Evolutionary conservation across 768 basidiomycete genomes (phyloP), one percentile per base, ranked within the genome.

Genomic region (Kwoniella bestiolae): DNA sequence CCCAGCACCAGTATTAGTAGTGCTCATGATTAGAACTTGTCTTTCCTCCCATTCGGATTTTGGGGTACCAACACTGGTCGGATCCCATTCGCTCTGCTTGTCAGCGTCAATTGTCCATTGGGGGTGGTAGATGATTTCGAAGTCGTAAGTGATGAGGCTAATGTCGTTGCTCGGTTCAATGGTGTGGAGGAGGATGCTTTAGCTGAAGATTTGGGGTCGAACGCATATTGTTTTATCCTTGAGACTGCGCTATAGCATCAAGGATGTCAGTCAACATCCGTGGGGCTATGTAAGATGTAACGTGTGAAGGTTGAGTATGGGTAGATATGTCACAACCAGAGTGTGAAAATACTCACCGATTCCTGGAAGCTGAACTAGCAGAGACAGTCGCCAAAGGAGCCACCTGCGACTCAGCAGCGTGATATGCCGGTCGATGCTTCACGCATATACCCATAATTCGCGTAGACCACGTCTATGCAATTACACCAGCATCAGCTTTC

Each of bases 371-470:
- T 41, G 60, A 50, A 18, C 49, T 25, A 3, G 50, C 38, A 6
- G 60, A 61, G n/a, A 50, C 49, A 8, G 60, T 61, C 16, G 60
- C 60, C 23, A 61, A 38, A 21, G 60, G 60, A 29, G 60, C 60
- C 3, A 61, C 60, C 9, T 18, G 21, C 14, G 60, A 34, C 16
- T 61, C 60, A 31, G 50, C n/a, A 25, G 49, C 47, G 34, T 61
- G 60, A 45, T 61, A 61, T 16, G 60, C 60, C n/a, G 62, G 62
- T 41, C 67, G 46, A 34, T 64, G 41, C 29, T 56, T 68, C n/a
- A 68, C 50, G 28, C 62, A 64, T 25, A 56, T 50, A 1, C 53
- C 63, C n/a, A 68, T 7, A 32, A 68, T 59, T 21, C 45, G 44
- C 16, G 56, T 53, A 1, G 32, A 34, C 38, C 64, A 68, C 2